A percentile compares a stretch with the other conserved stretches of the same genome.
Evolutionary conservation across 2,329 filamentous ascomycete genomes (phyloP).

Genomic region (Penicillium brasilianum): DNA sequence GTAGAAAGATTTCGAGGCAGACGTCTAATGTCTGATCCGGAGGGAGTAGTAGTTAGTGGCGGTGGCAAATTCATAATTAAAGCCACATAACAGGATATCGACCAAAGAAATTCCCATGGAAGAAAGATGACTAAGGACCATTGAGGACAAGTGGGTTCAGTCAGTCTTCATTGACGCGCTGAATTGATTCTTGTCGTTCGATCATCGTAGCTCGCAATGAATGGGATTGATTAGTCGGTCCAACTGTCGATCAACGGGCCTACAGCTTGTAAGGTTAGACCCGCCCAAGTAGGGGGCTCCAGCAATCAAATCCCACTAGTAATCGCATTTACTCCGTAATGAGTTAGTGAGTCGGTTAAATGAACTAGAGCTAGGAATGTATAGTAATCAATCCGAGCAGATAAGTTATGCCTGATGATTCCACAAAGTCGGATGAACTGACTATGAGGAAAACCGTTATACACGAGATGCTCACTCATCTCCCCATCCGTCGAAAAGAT

Average conservation of each 20-base stretch:
- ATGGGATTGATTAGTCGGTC: conserved; percentile 10
- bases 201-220: conserved; percentile 11
- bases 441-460: conserved; percentile 8
- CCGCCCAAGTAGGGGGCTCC: conserved; percentile 15
- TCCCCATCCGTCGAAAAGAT: conserved; percentile 1
- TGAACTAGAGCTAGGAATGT: conserved; percentile 20
- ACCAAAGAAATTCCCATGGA: conserved; percentile 1
- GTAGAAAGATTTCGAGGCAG: conserved; percentile 9
- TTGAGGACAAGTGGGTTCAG: conserved; percentile 6
- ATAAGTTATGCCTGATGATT: conserved; percentile 17
- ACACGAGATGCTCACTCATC: conserved; percentile 7
- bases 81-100: not conserved
- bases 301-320: conserved; percentile 18
- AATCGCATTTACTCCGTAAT: conserved; percentile 21
- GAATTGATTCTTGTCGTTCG: conserved; percentile 9
- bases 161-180: conserved; percentile 5
- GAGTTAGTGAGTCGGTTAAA: conserved; percentile 13
- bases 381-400: conserved; percentile 23
- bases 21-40: conserved; percentile 10
- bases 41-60: conserved; percentile 8
- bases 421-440: conserved; percentile 14
- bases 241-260: conserved; percentile 2
- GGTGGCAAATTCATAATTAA: conserved; percentile 3
- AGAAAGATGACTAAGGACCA: not conserved
- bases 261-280: conserved; percentile 23